These are phyloP conservation scores for Gamsiella multidivaricata DNA, from an alignment of 192 early-diverging fungal species.

Conservation along the genomic window DNA sequence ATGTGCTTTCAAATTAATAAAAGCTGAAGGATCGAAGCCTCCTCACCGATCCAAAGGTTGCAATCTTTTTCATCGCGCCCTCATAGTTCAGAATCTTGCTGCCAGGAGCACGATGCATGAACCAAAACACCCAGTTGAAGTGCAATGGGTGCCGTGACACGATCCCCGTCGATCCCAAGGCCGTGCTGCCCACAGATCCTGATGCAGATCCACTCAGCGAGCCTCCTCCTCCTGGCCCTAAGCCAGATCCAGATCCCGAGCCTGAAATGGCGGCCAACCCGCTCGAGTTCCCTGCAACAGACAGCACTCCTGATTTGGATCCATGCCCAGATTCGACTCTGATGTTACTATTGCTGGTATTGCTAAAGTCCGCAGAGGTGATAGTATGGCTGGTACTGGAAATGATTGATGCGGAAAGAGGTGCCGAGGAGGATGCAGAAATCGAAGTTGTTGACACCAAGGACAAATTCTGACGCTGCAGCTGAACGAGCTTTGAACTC, in stretches of 20 bases:
- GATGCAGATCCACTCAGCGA: too few species aligned
- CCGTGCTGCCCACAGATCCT: background rate
- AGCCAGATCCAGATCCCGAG: background rate
- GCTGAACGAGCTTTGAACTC: slow-evolving; percentile 42
- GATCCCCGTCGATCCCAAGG: background rate
- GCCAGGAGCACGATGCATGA: slow-evolving; percentile 91
- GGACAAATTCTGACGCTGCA: slow-evolving; percentile 39
- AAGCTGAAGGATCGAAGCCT: too few species aligned
- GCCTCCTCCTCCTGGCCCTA: too few species aligned
- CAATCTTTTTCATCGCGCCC: slow-evolving; percentile 85
- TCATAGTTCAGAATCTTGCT: slow-evolving; percentile 91
- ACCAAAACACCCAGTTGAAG: slow-evolving; percentile 93
- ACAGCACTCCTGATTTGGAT: too few species aligned
- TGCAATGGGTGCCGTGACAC: slow-evolving; percentile 72
- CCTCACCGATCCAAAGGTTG: slow-evolving; percentile 81
- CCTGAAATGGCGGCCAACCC: too few species aligned
- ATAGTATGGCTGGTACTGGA: too few species aligned
- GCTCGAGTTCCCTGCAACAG: too few species aligned
- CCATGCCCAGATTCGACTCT: too few species aligned
- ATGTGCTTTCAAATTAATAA: background rate
- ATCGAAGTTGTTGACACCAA: background rate
- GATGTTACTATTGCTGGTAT: too few species aligned
- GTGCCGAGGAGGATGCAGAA: background rate
- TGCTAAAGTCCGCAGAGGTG: too few species aligned
- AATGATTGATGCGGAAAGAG: background rate